phyloP scores from a whole-genome alignment of 345 rosid species.

The Eutrema yunnanense region DNA sequence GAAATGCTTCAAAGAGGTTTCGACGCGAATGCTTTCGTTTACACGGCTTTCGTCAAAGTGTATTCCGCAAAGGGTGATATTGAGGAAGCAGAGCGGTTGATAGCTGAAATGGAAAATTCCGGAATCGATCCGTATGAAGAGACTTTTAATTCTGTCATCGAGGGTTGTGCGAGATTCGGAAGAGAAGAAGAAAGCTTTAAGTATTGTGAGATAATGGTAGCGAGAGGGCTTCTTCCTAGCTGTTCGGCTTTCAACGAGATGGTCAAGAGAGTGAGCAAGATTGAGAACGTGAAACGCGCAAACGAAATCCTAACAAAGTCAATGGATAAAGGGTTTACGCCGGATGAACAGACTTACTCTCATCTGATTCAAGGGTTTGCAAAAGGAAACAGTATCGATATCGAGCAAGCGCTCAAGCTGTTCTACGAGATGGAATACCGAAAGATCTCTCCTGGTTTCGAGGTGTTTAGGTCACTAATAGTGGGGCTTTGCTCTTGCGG shows the following conservation, averaged over 20 bases:
- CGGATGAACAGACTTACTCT: conserved; percentile 45
- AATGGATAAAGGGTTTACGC: conserved; percentile 53
- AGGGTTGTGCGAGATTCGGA: conserved; percentile 47
- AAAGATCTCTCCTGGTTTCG: conserved; percentile 36
- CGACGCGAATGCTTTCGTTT: conserved; percentile 45
- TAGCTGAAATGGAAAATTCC: conserved; percentile 45
- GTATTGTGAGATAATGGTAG: conserved; percentile 46
- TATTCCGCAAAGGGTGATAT: conserved; percentile 36
- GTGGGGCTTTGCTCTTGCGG: conserved; percentile 43
- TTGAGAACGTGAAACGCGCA: conserved; percentile 36
- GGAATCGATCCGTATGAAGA: conserved; percentile 58
- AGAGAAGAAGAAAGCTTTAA: conserved; percentile 39
- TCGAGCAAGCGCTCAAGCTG: conserved; percentile 57
- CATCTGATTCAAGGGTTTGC: conserved; percentile 44
- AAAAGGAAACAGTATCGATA: conserved; percentile 20
- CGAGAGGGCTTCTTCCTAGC: conserved; percentile 44
- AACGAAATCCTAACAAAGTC: conserved; percentile 39
- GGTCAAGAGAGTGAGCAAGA: conserved; percentile 33
- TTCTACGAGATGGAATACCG: conserved; percentile 65
- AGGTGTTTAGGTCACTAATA: conserved; percentile 39
- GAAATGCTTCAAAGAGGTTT: conserved; percentile 79
- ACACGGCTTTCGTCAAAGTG: conserved; percentile 47
- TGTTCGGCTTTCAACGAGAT: conserved; percentile 46
- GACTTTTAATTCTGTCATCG: conserved; percentile 43
- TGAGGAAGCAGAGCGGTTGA: conserved; percentile 42